These are phyloP conservation scores for Acanthamoeba royreba DNA, from an alignment of 208 protist species.

Conservation along the genomic window DNA sequence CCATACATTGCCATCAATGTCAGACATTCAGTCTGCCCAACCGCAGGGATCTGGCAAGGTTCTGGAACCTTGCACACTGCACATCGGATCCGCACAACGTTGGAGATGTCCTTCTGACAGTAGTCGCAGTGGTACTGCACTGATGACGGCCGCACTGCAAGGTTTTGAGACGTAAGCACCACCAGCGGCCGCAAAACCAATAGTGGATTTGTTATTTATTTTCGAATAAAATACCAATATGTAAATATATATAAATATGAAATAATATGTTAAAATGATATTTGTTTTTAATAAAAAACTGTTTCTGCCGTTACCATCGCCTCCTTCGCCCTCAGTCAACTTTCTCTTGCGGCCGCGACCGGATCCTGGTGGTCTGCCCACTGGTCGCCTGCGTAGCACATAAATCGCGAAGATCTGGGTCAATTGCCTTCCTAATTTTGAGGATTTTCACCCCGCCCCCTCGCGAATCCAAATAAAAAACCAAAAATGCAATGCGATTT, in stretches of 20 bases:
- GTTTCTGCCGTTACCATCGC: background rate
- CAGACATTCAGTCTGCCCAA: too few species aligned
- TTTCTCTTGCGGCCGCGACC: background rate
- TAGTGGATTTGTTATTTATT: background rate
- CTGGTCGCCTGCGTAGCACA: background rate
- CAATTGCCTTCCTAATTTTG: too few species aligned
- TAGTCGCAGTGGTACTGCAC: conserved; percentile 69
- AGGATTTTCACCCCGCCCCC: too few species aligned
- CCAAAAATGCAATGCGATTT: too few species aligned
- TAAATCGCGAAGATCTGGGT: too few species aligned
- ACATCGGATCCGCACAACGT: conserved; percentile 54
- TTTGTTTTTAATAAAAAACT: background rate
- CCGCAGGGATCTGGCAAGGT: too few species aligned
- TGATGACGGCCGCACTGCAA: background rate
- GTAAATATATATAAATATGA: background rate
- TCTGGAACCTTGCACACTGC: background rate
- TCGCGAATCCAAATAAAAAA: too few species aligned
- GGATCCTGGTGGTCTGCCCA: background rate
- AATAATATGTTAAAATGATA: background rate
- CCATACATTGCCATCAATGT: too few species aligned
- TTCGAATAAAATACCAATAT: background rate
- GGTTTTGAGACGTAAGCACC: background rate
- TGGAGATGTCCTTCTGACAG: conserved; percentile 63
- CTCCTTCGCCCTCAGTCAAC: conserved; percentile 7
- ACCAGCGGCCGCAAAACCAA: background rate